Evolutionary conservation across 1,284 basidiomycete genomes (phyloP), one percentile per base, ranked within the genome.

Genomic region (Heterobasidion parviporum): DNA sequence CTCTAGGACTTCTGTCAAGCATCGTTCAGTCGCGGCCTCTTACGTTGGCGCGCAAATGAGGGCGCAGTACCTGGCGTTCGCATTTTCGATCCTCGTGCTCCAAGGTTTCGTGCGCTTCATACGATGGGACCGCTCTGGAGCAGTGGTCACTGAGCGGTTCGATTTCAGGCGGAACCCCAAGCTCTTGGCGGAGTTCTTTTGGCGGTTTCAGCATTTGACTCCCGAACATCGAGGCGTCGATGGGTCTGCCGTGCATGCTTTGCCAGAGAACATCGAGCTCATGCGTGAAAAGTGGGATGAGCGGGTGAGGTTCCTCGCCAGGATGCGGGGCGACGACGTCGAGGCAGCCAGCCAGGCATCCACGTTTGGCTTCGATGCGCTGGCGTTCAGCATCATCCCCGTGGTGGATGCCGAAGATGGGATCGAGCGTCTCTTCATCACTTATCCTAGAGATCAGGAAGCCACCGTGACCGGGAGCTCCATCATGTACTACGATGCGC

Each of bases 51-150:
- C 41, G 8, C 52, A 53, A n/a, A 20, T 32, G 33, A 26, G 7
- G 26, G 26, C 26, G 5, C 53, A 54, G 45, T 49, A 34, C 2
- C 86, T 76, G 63, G 83, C 82, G 70, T 88, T 87, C 45, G 15
- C 20, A 4, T 49, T 57, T 36, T 54, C 53, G 6, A 14, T 57
- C 26, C n/a, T 55, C 18, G 14, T 57, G 14, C 34, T 50, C 16
- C 43, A 45, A 18, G 16, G 34, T 6, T 26, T 33, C 3, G 56
- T 46, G 12, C 52, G 56, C 9, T 18, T 57, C 20, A 15, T 57
- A 33, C 49, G 41, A 16, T 57, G 53, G 53, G 56, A 57, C 54
- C 32, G 52, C 7, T 32, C 34, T 16, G 56, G 47, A 12, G 41
- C 44, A 3, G 33, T 54, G 41, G 56, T 57, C 26, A 50, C 56